Percentiles rank a stretch among this genome's conserved stretches.
These are phyloP conservation scores for Tardiomyces digboiensis DNA, from an alignment of 1,139 yeast species.

Conservation along the genomic window DNA sequence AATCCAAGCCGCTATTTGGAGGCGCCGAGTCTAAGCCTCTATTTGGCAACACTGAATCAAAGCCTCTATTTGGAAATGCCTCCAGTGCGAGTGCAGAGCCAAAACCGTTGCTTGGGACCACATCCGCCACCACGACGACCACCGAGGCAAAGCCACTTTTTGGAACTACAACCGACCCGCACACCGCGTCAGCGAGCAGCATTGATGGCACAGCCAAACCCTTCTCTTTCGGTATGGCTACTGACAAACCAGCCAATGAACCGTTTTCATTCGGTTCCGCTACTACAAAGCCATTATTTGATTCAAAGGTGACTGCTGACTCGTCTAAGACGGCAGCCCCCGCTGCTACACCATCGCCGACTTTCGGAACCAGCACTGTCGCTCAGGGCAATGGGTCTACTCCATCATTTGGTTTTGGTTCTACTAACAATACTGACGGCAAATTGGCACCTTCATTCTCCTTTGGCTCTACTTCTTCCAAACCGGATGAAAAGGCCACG, in stretches of 20 bases:
- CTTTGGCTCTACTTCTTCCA: not conserved
- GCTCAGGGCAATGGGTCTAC: not conserved
- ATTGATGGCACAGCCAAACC: not conserved
- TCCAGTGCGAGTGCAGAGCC: not conserved
- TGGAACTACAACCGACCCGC: not conserved
- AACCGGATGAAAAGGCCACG: not conserved
- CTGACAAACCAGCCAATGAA: not conserved
- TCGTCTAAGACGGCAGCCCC: no score
- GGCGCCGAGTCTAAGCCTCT: not conserved
- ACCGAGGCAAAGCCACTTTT: not conserved
- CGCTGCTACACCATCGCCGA: no score
- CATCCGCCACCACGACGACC: not conserved
- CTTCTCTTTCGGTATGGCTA: not conserved
- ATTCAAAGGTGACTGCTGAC: no score
- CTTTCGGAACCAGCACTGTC: no score
- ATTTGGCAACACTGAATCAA: not conserved
- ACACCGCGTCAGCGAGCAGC: not conserved
- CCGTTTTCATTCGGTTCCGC: not conserved
- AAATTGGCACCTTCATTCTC: not conserved
- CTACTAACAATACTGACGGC: not conserved
- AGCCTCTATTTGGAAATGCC: not conserved
- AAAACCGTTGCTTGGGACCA: no score
- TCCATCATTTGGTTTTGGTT: not conserved
- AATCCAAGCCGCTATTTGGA: not conserved
- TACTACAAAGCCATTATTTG: not conserved